phyloP scores from a whole-genome alignment of 352 stramenopile species.

The Pythium brachiatum region DNA sequence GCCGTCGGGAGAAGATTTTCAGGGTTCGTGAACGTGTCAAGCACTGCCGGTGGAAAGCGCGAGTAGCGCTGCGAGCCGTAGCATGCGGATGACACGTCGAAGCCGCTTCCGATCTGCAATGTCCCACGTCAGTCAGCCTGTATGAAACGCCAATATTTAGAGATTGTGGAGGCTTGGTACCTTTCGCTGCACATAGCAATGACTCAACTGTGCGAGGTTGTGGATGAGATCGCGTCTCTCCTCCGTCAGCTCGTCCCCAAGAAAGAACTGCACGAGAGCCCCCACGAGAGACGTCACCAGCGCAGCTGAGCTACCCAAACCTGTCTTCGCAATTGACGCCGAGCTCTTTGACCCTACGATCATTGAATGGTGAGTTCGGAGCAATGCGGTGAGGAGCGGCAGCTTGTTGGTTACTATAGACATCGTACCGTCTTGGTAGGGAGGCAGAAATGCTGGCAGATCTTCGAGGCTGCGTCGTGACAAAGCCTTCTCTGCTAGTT shows the following conservation, averaged over 20 bases:
- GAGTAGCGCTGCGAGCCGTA: constrained; percentile 95
- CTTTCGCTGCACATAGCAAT: constrained; percentile 96
- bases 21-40: constrained; percentile 48
- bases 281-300: constrained; percentile 95
- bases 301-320: constrained; percentile 94
- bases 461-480: constrained; percentile 60
- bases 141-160: background rate
- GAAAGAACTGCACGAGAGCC: constrained; percentile 84
- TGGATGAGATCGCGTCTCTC: constrained; percentile 71
- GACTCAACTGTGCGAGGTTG: constrained; percentile 94
- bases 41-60: constrained; percentile 70
- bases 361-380: background rate
- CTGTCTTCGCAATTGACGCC: constrained; percentile 88
- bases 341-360: background rate
- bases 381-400: background rate
- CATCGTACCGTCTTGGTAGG: constrained; percentile 47
- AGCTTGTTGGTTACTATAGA: background rate
- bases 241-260: constrained; percentile 16
- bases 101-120: constrained; percentile 93
- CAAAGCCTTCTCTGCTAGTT: constrained; percentile 49
- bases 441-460: constrained; percentile 86
- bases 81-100: constrained; percentile 94
- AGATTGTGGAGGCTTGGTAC: constrained; percentile 24
- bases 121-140: background rate
- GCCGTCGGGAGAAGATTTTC: constrained; percentile 52